Base-by-base conservation (phyloP, 768 basidiomycete species). In the Udeniomyces megalosporus region DNA sequence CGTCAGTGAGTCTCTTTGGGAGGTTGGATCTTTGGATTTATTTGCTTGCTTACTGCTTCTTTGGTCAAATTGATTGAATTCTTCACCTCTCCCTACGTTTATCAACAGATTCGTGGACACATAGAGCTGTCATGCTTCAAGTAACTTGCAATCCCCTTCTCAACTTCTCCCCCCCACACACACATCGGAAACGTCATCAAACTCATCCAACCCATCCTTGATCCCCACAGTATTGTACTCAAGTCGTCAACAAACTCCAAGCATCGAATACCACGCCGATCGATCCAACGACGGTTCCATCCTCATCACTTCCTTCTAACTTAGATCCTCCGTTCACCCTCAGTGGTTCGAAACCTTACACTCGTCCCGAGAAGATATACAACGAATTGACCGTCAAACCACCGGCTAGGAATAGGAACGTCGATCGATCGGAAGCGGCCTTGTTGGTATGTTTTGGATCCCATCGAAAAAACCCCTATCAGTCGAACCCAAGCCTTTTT, bases 41-140 rank as follows among this genome's bases (percentile, higher is more conserved):
- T 26, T 2, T 14, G 38, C 22, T 45, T 6, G n/a, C 31, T 35
- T 15, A 11, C 7, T 6, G 4, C 35, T 31, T 49, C 35, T 24
- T 29, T 15, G n/a, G 12, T 20, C 5, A 22, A 22, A 29, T 28
- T 35, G 24, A 7, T 24, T 31, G 17, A 35, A 14, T 2, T 50
- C n/a, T 31, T 44, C n/a, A n/a, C n/a, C n/a, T n/a, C n/a, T n/a
- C n/a, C n/a, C n/a, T n/a, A n/a, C n/a, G n/a, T n/a, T n/a, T n/a
- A n/a, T 38, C 10, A 20, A 12, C 62, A 63, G 62, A 54, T 4
- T 34, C 62, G n/a, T 63, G 62, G 62, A 52, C 62, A 15, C 24
- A 52, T 26, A 17, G 50, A 28, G 50, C 50, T 5, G 38, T 42
- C 10, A 42, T 42, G 38, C 38, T 42, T 42, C 38, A 42, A 17